phyloP scores from a whole-genome alignment of 371 early-diverging fungal species.

The Polyrhizophydium stewartii region DNA sequence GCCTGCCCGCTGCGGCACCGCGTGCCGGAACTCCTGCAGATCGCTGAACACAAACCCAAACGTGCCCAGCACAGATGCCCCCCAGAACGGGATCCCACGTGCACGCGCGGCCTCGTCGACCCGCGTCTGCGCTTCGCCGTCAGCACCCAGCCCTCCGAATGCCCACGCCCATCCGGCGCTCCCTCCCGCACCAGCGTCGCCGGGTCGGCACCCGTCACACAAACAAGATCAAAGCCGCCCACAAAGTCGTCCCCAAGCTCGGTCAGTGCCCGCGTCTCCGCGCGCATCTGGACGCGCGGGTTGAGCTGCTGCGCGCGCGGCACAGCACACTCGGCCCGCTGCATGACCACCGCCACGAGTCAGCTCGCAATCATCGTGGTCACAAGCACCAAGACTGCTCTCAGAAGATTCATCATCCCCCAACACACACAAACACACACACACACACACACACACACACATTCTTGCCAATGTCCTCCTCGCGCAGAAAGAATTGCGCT shows the following conservation, averaged over 20 bases:
- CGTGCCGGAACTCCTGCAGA: conserved; percentile 62
- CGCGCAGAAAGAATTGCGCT: conserved; percentile 67
- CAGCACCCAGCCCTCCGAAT: too few species aligned
- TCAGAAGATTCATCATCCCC: too few species aligned
- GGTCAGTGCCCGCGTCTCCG: conserved; percentile 45
- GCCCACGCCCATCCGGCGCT: too few species aligned
- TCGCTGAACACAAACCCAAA: conserved; percentile 84
- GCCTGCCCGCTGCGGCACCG: conserved; percentile 16
- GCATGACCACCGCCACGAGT: not conserved
- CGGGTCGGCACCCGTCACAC: conserved; percentile 7
- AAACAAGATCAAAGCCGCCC: conserved; percentile 62
- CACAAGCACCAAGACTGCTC: not conserved
- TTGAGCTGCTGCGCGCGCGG: conserved; percentile 60
- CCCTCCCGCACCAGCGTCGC: conserved; percentile 16
- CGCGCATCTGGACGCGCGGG: conserved; percentile 64
- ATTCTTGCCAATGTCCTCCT: conserved; percentile 61
- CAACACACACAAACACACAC: too few species aligned
- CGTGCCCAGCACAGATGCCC: conserved; percentile 66
- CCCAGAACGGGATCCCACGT: conserved; percentile 47
- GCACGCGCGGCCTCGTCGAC: conserved; percentile 55
- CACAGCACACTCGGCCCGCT: conserved; percentile 65
- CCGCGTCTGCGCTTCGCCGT: conserved; percentile 50
- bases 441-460: conserved; percentile 31
- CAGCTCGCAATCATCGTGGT: too few species aligned
- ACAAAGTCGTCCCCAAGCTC: conserved; percentile 50